These are phyloP conservation scores for Microcos paniculata DNA, from an alignment of 345 rosid genomes.

Conservation along the genomic window DNA sequence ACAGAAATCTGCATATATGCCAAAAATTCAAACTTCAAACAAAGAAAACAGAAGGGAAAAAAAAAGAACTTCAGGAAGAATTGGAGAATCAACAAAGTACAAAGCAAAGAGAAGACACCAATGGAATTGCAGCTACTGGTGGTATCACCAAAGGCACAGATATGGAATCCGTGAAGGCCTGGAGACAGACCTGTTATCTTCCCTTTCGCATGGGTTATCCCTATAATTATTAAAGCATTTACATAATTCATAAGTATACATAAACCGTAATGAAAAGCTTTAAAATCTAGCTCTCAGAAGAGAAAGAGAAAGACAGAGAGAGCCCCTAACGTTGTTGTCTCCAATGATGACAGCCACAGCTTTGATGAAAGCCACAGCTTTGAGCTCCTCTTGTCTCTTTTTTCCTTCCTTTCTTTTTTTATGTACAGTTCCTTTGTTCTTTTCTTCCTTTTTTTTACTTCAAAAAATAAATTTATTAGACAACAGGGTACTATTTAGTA, in stretches of 20 bases:
- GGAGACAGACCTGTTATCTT: conserved; percentile 74
- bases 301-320: conserved; percentile 21
- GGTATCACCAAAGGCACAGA: conserved; percentile 89
- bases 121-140: conserved; percentile 97
- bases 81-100: too few species aligned
- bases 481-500: too few species aligned
- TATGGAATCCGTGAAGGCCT: conserved; percentile 88
- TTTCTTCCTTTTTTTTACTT: too few species aligned
- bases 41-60: too few species aligned
- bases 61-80: too few species aligned
- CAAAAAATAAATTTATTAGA: too few species aligned
- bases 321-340: conserved; percentile 43
- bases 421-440: too few species aligned
- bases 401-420: too few species aligned
- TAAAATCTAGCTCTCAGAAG: not conserved
- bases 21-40: not conserved
- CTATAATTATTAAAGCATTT: conserved; percentile 33
- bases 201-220: conserved; percentile 72
- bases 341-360: conserved; percentile 89
- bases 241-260: not conserved
- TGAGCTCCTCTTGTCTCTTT: too few species aligned
- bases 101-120: conserved; percentile 38
- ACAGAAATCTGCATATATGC: not conserved
- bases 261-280: not conserved
- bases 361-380: too few species aligned